Conservation (phyloP, 2,329 filamentous ascomycete genomes). For the Penicillium olsonii region DNA sequence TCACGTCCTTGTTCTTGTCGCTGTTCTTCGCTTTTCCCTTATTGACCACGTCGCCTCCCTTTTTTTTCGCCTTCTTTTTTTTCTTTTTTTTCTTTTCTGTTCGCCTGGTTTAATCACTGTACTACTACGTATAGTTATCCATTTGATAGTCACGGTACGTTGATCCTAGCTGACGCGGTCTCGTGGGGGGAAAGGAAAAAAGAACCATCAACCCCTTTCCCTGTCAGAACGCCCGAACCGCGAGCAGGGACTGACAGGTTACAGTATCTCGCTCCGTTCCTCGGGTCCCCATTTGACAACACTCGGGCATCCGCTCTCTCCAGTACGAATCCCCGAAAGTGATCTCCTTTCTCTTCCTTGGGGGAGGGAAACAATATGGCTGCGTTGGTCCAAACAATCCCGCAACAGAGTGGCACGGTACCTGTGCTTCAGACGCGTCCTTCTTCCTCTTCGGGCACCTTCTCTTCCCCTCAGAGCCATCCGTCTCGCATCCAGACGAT, state of each 20-base stretch:
- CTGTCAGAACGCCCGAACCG: constrained; percentile 1
- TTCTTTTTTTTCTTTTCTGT: too few species aligned
- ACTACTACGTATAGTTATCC: constrained; percentile 30
- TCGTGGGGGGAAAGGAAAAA: constrained; percentile 17
- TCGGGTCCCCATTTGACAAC: constrained; percentile 22
- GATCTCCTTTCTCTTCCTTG: constrained; percentile 13
- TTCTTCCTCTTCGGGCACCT: constrained; percentile 63
- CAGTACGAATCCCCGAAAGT: constrained; percentile 20
- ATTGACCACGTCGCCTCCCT: constrained; percentile 4
- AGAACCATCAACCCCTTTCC: constrained; percentile 4
- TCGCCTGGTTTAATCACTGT: constrained; percentile 28
- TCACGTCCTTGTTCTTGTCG: constrained; percentile 28
- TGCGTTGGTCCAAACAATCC: constrained; percentile 78
- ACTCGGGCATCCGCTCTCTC: constrained; percentile 6
- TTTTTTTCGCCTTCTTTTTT: not conserved
- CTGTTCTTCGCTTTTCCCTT: too few species aligned
- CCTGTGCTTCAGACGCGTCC: constrained; percentile 76
- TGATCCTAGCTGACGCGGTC: constrained; percentile 25
- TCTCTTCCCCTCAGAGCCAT: constrained; percentile 43
- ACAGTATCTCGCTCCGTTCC: constrained; percentile 21
- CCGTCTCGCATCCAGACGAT: constrained; percentile 39
- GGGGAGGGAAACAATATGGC: constrained; percentile 64
- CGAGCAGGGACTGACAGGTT: constrained; percentile 26
- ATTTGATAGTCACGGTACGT: constrained; percentile 28
- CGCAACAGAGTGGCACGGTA: constrained; percentile 71